Conservation (phyloP, 2,329 filamentous ascomycete genomes). For the Trichophyton benhamiae region DNA sequence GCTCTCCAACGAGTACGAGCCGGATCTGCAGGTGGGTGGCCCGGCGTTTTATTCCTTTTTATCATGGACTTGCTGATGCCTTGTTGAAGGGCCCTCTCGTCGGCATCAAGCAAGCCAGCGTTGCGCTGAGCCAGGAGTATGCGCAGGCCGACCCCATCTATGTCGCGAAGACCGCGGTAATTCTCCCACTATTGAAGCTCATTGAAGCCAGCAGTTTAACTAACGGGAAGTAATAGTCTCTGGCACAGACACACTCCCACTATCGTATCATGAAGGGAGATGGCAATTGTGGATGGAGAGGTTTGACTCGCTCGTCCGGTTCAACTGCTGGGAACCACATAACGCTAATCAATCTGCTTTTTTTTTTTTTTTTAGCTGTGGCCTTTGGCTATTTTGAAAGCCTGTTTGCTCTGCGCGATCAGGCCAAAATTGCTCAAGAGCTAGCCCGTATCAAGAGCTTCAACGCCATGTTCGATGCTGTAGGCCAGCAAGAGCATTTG, state of each 20-base stretch:
- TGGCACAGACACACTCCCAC: conserved; percentile 73
- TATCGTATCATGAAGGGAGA: conserved; percentile 83
- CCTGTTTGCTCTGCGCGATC: conserved; percentile 56
- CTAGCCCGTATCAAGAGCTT: conserved; percentile 58
- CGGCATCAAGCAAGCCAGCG: conserved; percentile 63
- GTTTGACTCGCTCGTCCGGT: conserved; percentile 45
- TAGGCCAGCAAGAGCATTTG: conserved; percentile 56
- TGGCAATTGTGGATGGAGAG: conserved; percentile 96
- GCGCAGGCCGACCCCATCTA: conserved; percentile 75
- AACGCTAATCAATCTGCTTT: conserved; percentile 25
- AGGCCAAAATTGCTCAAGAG: conserved; percentile 55
- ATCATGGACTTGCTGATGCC: neutral
- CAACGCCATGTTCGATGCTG: conserved; percentile 55
- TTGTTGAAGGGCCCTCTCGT: conserved; percentile 63
- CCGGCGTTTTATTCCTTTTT: neutral
- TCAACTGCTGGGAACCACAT: conserved; percentile 1
- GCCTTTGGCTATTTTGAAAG: conserved; percentile 89
- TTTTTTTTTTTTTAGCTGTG: conserved; percentile 51
- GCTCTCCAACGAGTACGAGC: conserved; percentile 48
- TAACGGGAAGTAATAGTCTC: conserved; percentile 41
- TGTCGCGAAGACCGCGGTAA: conserved; percentile 73
- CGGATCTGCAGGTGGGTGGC: conserved; percentile 42
- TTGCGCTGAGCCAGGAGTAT: conserved; percentile 71
- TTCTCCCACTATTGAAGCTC: neutral
- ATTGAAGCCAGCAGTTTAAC: neutral